Evolutionary conservation across 768 basidiomycete species (phyloP), one percentile per base, ranked within the genome.

Genomic region (Trametes cubensis): DNA sequence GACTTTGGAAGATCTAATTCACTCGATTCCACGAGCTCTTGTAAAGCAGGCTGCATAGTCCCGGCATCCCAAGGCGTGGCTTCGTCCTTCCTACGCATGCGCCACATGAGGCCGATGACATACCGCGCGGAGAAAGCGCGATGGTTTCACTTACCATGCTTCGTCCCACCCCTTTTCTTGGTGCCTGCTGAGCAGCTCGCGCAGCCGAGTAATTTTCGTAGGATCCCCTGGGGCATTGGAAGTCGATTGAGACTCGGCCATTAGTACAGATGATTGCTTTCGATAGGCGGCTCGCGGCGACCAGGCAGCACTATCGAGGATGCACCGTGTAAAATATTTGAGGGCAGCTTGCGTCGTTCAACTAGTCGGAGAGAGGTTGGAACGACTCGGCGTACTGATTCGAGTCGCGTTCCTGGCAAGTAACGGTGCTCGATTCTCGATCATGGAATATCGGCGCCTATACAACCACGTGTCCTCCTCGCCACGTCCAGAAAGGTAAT

Each of bases 11-110:
- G 75, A 0, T 77, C 70, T 17, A 85, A 66, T 30, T 76, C 72
- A 17, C 75, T 75, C 1, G 80, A 79, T 49, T 81, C 74, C 25
- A 89, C 68, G 1, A 86, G 70, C 7, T 85, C 83, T 25, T 70
- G 72, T 57, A 89, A 74, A 1, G 86, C 79, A 6, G 83, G 86
- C 64, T 89, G 87, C 4, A 77, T 67, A 6, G 75, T 71, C 3
- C 85, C 82, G 6, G 70, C 69, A 64, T 89, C 88, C 88, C 89
- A 90, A 0, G 89, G 88, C 0, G 85, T 88, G 1, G 83, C 57
- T 0, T 77, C 74, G 0, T 71, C 65, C 67, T 81, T 74, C 84
- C 85, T 60, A 17, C 3, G 30, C 41, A 6, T 13, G 23, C 20
- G 15, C n/a, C 7, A 26, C 17, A 39, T 28, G 25, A 34, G 34